Conservation (phyloP, 116 monocot species). For the Papilionanthe hybrid region DNA sequence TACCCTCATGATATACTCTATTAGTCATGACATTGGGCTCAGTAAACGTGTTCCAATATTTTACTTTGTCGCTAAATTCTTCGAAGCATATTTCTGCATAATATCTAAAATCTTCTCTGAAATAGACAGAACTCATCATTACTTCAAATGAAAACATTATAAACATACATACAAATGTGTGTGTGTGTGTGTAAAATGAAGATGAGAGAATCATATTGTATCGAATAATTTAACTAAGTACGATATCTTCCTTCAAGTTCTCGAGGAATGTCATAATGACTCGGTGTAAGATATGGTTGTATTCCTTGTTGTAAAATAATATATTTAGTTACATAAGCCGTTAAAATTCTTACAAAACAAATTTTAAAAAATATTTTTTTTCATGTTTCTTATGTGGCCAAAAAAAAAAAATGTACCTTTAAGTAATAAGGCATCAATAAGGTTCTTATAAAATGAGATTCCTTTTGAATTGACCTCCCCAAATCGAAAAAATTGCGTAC, state of each 20-base stretch:
- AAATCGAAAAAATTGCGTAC: too few species aligned
- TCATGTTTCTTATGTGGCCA: background rate
- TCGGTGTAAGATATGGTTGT: conserved; percentile 58
- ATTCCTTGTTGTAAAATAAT: conserved; percentile 27
- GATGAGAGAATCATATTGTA: conserved; percentile 19
- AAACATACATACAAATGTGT: too few species aligned
- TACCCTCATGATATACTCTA: conserved; percentile 24
- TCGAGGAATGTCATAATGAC: conserved; percentile 55
- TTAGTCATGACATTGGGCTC: conserved; percentile 40
- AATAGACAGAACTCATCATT: background rate
- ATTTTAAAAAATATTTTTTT: background rate
- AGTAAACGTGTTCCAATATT: conserved; percentile 61
- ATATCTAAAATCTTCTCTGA: conserved; percentile 43
- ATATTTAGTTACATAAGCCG: background rate
- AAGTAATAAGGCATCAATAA: conserved; percentile 31
- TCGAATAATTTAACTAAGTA: conserved; percentile 39
- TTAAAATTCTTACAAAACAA: too few species aligned
- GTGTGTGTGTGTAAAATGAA: background rate
- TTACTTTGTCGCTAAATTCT: conserved; percentile 57
- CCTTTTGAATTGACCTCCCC: conserved; percentile 39
- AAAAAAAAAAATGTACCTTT: conserved; percentile 31
- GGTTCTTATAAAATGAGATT: conserved; percentile 39
- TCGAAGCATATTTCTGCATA: conserved; percentile 52
- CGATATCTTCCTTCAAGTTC: conserved; percentile 49
- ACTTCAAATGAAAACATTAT: background rate